Base-by-base conservation (phyloP, 352 stramenopile species). In the Peronosclerospora sorghi region DNA sequence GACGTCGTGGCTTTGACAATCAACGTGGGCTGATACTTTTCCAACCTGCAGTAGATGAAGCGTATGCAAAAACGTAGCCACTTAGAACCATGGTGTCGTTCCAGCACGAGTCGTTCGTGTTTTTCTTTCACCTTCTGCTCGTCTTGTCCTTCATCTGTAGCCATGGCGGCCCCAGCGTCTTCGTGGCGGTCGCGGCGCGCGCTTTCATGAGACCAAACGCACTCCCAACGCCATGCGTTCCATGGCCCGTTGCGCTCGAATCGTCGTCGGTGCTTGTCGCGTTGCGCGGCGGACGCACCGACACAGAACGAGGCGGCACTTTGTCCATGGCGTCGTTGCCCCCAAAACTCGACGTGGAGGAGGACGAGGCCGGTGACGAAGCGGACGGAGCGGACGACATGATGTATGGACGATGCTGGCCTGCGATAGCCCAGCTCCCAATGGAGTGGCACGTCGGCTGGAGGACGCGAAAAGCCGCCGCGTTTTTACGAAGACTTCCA, bases 1-100 rank as follows among this genome's bases (percentile, higher is more conserved):
- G 74, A 86, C 35, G 68, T 82, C 41, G 71, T 75, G 40, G 83
- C 73, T 42, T 72, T 73, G 32, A 80, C 59, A n/a, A 89, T 74
- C n/a, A n/a, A n/a, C 21, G 73, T 80, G 12, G 77, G 77, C 52
- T 86, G 77, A 28, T 84, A 86, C 40, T 73, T 73, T 36, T 77
- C 66, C 24, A 88, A 59, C 42, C 72, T 83, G 36, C 9, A 44
- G 34, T 5, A 49, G n/a, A n/a, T n/a, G n/a, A n/a, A n/a, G n/a
- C n/a, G n/a, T n/a, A n/a, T n/a, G n/a, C n/a, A n/a, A 54, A 27
- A 49, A 27, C 23, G 17, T 41, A 56, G 20, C 27, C 20, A 54
- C 36, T 48, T 50, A 52, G 28, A 56, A 36, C 28, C 28, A 20
- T 24, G 20, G n/a, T n/a, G n/a, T n/a, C n/a, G n/a, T n/a, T n/a